These are phyloP conservation scores for Dactylonectria macrodidyma DNA, from an alignment of 2,329 filamentous ascomycete species.

Conservation along the genomic window DNA sequence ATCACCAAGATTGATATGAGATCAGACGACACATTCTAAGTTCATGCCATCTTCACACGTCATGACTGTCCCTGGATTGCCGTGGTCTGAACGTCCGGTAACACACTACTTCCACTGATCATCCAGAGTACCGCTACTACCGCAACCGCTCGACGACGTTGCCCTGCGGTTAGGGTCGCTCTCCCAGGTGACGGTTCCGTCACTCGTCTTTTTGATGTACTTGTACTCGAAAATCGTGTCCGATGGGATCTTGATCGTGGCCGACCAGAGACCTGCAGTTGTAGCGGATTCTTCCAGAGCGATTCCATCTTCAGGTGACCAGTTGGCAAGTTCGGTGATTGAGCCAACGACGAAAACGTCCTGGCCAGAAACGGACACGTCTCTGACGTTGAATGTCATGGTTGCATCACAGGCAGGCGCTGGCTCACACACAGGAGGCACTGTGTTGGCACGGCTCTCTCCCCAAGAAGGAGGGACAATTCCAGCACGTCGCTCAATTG, in stretches of 20 bases:
- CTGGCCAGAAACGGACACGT: constrained; percentile 32
- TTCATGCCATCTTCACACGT: background rate
- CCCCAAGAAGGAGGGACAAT: constrained; percentile 70
- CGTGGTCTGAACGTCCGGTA: background rate
- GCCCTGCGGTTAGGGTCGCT: constrained; percentile 61
- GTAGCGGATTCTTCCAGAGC: constrained; percentile 63
- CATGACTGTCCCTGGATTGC: background rate
- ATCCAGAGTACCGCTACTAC: constrained; percentile 17
- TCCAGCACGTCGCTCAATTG: constrained; percentile 67
- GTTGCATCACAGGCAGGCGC: constrained; percentile 44
- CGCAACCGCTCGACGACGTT: constrained; percentile 25
- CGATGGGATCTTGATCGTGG: constrained; percentile 64
- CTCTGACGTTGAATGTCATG: constrained; percentile 41
- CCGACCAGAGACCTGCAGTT: constrained; percentile 66
- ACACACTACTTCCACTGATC: constrained; percentile 34
- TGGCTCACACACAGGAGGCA: constrained; percentile 37
- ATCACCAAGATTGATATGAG: background rate
- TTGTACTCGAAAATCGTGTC: constrained; percentile 72
- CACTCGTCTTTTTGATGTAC: constrained; percentile 68
- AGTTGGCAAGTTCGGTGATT: constrained; percentile 57
- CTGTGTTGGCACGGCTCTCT: constrained; percentile 36
- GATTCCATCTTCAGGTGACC: constrained; percentile 59
- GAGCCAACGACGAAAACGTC: constrained; percentile 44
- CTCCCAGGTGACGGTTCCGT: constrained; percentile 71
- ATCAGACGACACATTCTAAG: background rate